A percentile compares a stretch with the other conserved stretches of the same genome.
Conservation (phyloP, 2,329 filamentous ascomycete genomes). For the Nemania serpens region DNA sequence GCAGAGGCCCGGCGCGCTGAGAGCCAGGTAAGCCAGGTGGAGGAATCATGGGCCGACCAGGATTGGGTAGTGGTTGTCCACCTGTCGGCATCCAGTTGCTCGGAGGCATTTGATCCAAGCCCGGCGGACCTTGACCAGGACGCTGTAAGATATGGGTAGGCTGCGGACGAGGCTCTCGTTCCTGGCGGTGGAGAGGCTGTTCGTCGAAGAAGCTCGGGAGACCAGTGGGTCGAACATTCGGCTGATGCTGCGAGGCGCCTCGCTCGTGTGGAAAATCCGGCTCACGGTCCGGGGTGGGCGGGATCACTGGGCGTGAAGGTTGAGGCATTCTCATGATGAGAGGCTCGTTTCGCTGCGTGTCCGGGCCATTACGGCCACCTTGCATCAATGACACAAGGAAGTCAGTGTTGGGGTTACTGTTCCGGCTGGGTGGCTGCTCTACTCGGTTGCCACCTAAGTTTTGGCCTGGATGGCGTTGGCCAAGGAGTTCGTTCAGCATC, state of each 20-base stretch:
- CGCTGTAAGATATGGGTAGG: constrained; percentile 69
- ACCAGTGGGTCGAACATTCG: constrained; percentile 38
- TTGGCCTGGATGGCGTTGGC: constrained; percentile 60
- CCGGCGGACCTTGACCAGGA: constrained; percentile 57
- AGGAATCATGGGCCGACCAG: constrained; percentile 60
- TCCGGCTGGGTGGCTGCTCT: constrained; percentile 48
- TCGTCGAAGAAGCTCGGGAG: constrained; percentile 61
- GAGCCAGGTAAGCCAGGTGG: constrained; percentile 61
- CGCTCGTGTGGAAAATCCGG: constrained; percentile 51
- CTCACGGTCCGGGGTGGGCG: constrained; percentile 55
- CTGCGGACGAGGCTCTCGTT: constrained; percentile 53
- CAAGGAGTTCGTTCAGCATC: constrained; percentile 64
- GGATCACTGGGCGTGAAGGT: constrained; percentile 54
- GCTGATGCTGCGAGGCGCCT: constrained; percentile 42
- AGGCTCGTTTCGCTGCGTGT: constrained; percentile 58
- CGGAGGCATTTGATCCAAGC: constrained; percentile 64
- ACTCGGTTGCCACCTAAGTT: constrained; percentile 55
- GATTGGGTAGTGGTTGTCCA: constrained; percentile 50
- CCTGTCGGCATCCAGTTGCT: constrained; percentile 54
- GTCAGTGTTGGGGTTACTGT: constrained; percentile 72
- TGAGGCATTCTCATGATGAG: constrained; percentile 58
- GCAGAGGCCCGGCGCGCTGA: constrained; percentile 54
- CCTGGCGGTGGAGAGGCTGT: constrained; percentile 51
- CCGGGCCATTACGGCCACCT: constrained; percentile 52
- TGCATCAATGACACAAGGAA: constrained; percentile 87